Evolutionary conservation across 2,329 filamentous ascomycete genomes (phyloP).

Genomic region (Ophiocordyceps robertsii): DNA sequence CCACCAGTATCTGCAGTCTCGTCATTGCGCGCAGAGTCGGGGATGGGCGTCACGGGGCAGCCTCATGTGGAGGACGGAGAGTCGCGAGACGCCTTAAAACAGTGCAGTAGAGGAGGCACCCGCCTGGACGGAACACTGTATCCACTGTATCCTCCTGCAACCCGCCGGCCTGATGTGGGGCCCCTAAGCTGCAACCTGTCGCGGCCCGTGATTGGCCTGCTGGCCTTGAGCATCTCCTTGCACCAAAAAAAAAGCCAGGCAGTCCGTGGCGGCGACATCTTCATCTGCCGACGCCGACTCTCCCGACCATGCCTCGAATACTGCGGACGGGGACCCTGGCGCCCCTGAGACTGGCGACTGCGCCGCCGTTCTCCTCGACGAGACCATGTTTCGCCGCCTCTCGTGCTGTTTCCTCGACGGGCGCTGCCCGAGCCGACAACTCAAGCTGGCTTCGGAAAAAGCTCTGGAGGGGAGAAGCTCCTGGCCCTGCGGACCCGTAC

Average conservation of each 20-base stretch:
- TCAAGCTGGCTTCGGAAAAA: constrained; percentile 24
- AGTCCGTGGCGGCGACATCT: not conserved
- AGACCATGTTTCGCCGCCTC: constrained; percentile 13
- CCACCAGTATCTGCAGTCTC: constrained; percentile 20
- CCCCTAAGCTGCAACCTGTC: too few species aligned
- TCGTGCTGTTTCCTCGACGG: constrained; percentile 21
- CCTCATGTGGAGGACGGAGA: not conserved
- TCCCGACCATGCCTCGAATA: constrained; percentile 27
- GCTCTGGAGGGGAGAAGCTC: constrained; percentile 26
- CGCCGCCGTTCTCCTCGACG: constrained; percentile 8
- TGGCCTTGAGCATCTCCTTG: too few species aligned
- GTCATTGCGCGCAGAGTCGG: constrained; percentile 19
- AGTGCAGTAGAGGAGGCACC: too few species aligned
- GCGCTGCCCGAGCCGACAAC: constrained; percentile 16
- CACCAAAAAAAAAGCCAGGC: too few species aligned
- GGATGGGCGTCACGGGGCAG: not conserved
- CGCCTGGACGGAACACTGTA: too few species aligned
- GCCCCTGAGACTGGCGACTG: constrained; percentile 13
- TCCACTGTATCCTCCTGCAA: not conserved
- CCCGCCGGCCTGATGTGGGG: too few species aligned
- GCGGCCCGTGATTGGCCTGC: too few species aligned
- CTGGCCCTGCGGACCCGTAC: constrained; percentile 24
- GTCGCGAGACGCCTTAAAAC: too few species aligned
- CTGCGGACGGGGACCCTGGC: constrained; percentile 20
- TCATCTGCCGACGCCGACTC: not conserved